Evolutionary conservation across 2,329 filamentous ascomycete genomes (phyloP), one percentile per base, ranked within the genome.

Genomic region (Sarocladiaceae sp.): DNA sequence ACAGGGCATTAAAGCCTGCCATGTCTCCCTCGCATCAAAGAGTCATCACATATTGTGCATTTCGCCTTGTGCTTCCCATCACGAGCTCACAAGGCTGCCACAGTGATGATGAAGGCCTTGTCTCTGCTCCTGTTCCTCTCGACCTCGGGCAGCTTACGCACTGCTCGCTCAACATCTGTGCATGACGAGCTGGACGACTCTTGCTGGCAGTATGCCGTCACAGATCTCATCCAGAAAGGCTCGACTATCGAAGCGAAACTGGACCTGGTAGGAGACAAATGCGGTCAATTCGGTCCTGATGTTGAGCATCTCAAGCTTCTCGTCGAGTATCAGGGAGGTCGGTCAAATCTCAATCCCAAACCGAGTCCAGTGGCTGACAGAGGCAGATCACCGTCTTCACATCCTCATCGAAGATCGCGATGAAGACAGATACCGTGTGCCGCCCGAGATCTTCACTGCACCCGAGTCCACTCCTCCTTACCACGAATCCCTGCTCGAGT

Each of bases 381-480:
- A 24, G 23, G 11, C n/a, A 44, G 41, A 44, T 83, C 55, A 15
- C 15, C 79, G 83, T 21, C 73, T 87, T 2, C 83, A 86, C 56
- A 78, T 87, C 53, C 73, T 82, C 53, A 85, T 88, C 45, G 76
- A 80, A 49, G 83, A 88, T 61, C 69, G 73, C 6, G 72, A 68
- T 15, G 70, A 79, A 47, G 69, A 76, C 34, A 80, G 82, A 32
- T 88, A 83, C 54, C 82, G 87, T 58, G 74, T 88, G 3, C 82
- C 83, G n/a, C 74, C 80, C 31, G 72, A 71, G 3, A 75, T 85
- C 21, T 61, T 87, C 9, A 70, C 79, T 11, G 73, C 81, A 1
- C 82, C 82, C 1, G 51, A 57, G 20, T 35, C 29, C 16, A 32
- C 11, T 13, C 10, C 41, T 11, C 19, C 40, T 2, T 20, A 19